Evolutionary conservation across 2,329 filamentous ascomycete genomes (phyloP).

Genomic region (Cadophora luteo-olivacea): DNA sequence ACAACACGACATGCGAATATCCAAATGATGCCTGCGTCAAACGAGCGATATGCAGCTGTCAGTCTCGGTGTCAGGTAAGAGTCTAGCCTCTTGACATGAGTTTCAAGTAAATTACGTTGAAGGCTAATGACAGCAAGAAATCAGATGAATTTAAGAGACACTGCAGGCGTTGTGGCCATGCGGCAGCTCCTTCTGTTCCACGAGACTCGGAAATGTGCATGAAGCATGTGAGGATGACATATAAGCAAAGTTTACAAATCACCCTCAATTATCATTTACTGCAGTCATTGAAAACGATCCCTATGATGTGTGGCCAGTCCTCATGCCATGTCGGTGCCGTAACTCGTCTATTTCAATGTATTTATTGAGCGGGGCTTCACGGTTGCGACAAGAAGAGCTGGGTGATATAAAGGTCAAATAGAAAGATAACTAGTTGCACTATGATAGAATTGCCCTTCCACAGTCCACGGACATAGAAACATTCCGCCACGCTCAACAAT

Average conservation of each 20-base stretch:
- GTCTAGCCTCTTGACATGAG: too few relatives aligned
- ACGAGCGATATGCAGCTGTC: constrained; percentile 7
- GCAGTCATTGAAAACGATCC: too few relatives aligned
- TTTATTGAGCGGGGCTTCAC: too few relatives aligned
- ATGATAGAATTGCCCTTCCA: neutral
- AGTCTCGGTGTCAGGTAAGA: neutral
- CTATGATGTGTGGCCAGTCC: too few relatives aligned
- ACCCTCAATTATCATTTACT: too few relatives aligned
- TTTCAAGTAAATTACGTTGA: too few relatives aligned
- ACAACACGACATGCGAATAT: neutral
- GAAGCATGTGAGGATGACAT: neutral
- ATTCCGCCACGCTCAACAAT: neutral
- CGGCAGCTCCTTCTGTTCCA: neutral
- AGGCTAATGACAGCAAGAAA: neutral
- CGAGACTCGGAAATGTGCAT: neutral
- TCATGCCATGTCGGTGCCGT: too few relatives aligned
- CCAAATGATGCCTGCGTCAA: neutral
- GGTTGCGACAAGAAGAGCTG: too few relatives aligned
- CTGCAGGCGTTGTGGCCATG: neutral
- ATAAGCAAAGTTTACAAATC: neutral
- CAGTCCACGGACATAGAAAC: neutral
- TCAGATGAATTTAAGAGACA: neutral
- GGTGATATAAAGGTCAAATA: too few relatives aligned
- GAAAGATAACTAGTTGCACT: too few relatives aligned
- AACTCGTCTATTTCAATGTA: too few relatives aligned